Evolutionary conservation across 2,329 filamentous ascomycete genomes (phyloP), one percentile per base, ranked within the genome.

Genomic region (Cytospora mali): DNA sequence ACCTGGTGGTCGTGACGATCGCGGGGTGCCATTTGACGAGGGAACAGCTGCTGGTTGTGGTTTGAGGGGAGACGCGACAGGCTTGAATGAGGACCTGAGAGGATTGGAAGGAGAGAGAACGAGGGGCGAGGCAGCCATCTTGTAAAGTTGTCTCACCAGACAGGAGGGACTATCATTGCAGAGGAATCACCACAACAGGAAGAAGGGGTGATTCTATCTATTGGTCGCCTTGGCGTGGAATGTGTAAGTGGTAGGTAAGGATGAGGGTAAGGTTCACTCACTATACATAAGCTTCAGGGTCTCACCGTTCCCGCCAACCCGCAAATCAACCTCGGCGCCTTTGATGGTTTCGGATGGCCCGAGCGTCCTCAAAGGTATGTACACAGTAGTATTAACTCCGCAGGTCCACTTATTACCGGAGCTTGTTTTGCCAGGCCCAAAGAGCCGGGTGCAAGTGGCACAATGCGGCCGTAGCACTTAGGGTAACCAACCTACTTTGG

Each of bases 71-170:
- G 69, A 70, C 0, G 64, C 53, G 55, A 60, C 51, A 50, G 66
- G 23, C 58, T 67, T 61, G 57, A 64, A 51, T 21, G 63, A 10
- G 64, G 64, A 55, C 64, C 66, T 48, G 56, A 63, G 53, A 54
- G 61, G 62, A 31, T 62, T 60, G 42, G 53, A 55, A 55, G 63
- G 62, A 42, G 62, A 72, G 4, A 75, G 75, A 62, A 81, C 75
- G 62, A 81, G 75, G 16, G 80, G 80, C 16, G 80, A 83, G 67
- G 77, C 72, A 62, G 79, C 75, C 80, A 82, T 82, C 64, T 49
- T 69, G 58, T 35, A 28, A 2, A 39, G 35, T n/a, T 25, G 25
- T 46, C 27, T 50, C 51, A n/a, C n/a, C 50, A 42, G 48, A 52
- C 25, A n/a, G 6, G 31, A 11, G 16, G 9, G 10, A 29, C 10